A percentile compares a stretch with the other conserved stretches of the same genome.
Evolutionary conservation across 1,139 yeast genomes (phyloP).

Genomic region (Geotrichum siamense): DNA sequence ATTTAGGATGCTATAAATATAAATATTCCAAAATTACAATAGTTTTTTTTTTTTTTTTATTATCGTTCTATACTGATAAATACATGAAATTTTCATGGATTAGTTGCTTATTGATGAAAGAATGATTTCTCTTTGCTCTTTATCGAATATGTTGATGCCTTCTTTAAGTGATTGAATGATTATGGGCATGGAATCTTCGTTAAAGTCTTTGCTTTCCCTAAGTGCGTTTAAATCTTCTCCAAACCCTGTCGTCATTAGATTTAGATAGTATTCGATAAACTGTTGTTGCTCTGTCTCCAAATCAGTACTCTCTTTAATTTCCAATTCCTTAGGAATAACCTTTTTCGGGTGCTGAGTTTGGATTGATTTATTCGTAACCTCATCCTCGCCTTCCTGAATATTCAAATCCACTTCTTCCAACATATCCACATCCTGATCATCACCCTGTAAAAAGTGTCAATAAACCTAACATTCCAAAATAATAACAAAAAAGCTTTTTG

Average conservation of each 20-base stretch:
- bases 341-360: slow-evolving; percentile 17
- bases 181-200: slow-evolving; percentile 31
- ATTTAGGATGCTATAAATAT: not conserved
- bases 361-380: not conserved
- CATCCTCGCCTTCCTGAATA: slow-evolving; percentile 4
- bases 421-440: not conserved
- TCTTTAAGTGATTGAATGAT: slow-evolving; percentile 35
- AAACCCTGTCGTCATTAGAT: slow-evolving; percentile 32
- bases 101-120: slow-evolving; percentile 3
- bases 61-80: not conserved
- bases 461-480: no score
- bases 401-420: not conserved
- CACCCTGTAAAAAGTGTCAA: no score
- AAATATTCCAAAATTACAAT: not conserved
- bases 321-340: slow-evolving; percentile 12
- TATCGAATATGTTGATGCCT: slow-evolving; percentile 35
- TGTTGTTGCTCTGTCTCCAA: slow-evolving; percentile 20
- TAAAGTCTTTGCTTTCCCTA: slow-evolving; percentile 36
- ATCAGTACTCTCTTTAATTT: slow-evolving; percentile 2
- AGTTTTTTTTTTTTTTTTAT: no score
- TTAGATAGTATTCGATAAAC: slow-evolving; percentile 32
- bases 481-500: no score
- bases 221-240: slow-evolving; percentile 36
- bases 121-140: slow-evolving; percentile 29
- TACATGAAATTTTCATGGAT: not conserved